Base-by-base conservation (phyloP, 345 rosid species). In the Heritiera fomes region DNA sequence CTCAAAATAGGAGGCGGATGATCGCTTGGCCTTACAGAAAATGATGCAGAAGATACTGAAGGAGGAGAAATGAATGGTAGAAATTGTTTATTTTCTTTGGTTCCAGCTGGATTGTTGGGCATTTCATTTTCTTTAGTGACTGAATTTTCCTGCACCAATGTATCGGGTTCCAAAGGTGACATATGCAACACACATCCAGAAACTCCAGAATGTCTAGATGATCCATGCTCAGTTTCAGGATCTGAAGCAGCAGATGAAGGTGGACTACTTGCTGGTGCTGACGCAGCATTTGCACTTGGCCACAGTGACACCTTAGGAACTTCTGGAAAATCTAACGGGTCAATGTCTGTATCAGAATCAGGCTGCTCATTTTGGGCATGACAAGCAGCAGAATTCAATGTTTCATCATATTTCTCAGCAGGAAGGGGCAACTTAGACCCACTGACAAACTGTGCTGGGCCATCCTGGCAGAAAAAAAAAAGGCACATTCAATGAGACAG, bases 391-490 rank as follows among this genome's bases (percentile, higher is more conserved):
- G 88, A 73, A 59, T 66, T 73, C 79, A 87, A 66, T 28, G 81
- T 67, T 82, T 90, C 94, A 74, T 84, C 89, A 59, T 90, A 90
- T 75, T 92, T 89, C 87, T 88, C 94, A 50, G 84, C 80, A 5
- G 90, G 92, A 83, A 91, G 88, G 68, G 98, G 97, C 78, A 90
- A 38, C 80, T 81, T 92, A 60, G 97, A 90, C 64, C 92, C 98
- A 76, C 92, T 92, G 75, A 80, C 88, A 83, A 90, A 91, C 78
- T 88, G 87, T 6, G 87, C 85, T 66, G 99, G 90, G 70, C 98
- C 98, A 84, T 90, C 90, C 97, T 96, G 88, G 61, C 75, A 85
- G 38, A 80, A 47, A 56, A 56, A 56, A 56, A 62, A 70, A 75
- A 77, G 12, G 76, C 41, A 40, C 40, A 56, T 72, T 53, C 55